These are phyloP conservation scores for Candida yuanshanica DNA, from an alignment of 805 yeast species.

Conservation along the genomic window DNA sequence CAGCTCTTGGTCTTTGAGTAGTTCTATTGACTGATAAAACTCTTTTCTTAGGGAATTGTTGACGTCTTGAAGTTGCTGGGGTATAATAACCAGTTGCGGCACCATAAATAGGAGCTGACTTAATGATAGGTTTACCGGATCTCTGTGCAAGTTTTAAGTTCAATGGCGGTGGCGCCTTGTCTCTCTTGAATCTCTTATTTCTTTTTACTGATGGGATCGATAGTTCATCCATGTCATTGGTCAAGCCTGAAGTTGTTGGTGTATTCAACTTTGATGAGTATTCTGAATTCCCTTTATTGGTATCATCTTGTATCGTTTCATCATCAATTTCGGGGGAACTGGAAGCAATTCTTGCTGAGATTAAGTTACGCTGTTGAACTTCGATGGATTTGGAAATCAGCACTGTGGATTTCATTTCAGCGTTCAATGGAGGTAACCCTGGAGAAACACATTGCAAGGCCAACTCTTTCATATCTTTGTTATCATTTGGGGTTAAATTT, in stretches of 20 bases:
- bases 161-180: constrained; percentile 27
- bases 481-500: constrained; percentile 5
- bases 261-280: neutral
- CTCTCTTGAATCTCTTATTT: constrained; percentile 24
- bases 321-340: constrained; percentile 1
- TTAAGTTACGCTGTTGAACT: constrained; percentile 24
- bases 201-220: constrained; percentile 18
- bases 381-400: constrained; percentile 22
- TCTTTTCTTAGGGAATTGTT: constrained; percentile 9
- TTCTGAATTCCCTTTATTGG: neutral
- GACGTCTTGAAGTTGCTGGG: constrained; percentile 12
- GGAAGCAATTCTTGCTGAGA: constrained; percentile 17
- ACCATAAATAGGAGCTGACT: constrained; percentile 28
- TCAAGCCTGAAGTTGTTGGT: constrained; percentile 13
- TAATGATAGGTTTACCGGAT: constrained; percentile 23
- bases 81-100: constrained; percentile 10
- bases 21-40: neutral
- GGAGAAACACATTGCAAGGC: constrained; percentile 26
- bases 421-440: constrained; percentile 23
- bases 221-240: constrained; percentile 12
- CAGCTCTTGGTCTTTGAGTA: constrained; percentile 1
- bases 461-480: constrained; percentile 16
- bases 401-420: constrained; percentile 24
- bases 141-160: constrained; percentile 14
- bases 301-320: neutral